phyloP scores from a whole-genome alignment of 805 yeast genomes.

The Saccharomycopsis synnaedendra region DNA sequence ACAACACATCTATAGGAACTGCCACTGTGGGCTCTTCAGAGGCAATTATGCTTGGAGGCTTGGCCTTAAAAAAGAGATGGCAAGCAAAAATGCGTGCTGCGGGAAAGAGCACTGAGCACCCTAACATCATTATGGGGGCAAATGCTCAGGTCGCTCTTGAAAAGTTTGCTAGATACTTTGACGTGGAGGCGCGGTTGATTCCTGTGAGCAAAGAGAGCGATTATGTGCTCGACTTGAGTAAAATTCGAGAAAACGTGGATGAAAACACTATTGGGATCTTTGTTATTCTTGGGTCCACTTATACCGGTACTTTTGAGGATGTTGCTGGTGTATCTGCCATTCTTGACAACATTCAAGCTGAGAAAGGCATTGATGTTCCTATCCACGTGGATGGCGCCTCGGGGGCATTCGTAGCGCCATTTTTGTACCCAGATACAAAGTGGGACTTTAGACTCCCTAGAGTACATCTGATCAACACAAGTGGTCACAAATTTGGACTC shows the following conservation, averaged over 20 bases:
- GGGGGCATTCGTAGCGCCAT: slow-evolving; percentile 86
- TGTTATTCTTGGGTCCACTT: slow-evolving; percentile 84
- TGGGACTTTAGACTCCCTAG: slow-evolving; percentile 80
- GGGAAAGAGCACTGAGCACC: slow-evolving; percentile 51
- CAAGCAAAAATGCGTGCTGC: slow-evolving; percentile 48
- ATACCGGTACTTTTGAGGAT: slow-evolving; percentile 85
- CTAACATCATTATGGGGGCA: slow-evolving; percentile 85
- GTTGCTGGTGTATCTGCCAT: slow-evolving; percentile 49
- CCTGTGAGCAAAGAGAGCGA: slow-evolving; percentile 50
- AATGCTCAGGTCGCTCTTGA: slow-evolving; percentile 92
- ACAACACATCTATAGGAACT: slow-evolving; percentile 55
- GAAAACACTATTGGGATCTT: slow-evolving; percentile 90
- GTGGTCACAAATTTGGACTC: slow-evolving; percentile 89
- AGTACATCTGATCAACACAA: slow-evolving; percentile 76
- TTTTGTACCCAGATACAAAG: slow-evolving; percentile 56
- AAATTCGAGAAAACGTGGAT: slow-evolving; percentile 56
- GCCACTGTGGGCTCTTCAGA: slow-evolving; percentile 93
- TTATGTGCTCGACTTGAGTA: slow-evolving; percentile 50
- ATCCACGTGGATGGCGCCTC: slow-evolving; percentile 93
- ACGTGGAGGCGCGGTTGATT: slow-evolving; percentile 73
- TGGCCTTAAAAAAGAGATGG: slow-evolving; percentile 89
- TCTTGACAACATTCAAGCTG: slow-evolving; percentile 58
- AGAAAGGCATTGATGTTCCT: slow-evolving; percentile 58
- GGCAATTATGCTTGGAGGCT: slow-evolving; percentile 88
- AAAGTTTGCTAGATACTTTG: slow-evolving; percentile 89